phyloP scores from a whole-genome alignment of 2,329 filamentous ascomycete species.

The Xylariaceae sp. region DNA sequence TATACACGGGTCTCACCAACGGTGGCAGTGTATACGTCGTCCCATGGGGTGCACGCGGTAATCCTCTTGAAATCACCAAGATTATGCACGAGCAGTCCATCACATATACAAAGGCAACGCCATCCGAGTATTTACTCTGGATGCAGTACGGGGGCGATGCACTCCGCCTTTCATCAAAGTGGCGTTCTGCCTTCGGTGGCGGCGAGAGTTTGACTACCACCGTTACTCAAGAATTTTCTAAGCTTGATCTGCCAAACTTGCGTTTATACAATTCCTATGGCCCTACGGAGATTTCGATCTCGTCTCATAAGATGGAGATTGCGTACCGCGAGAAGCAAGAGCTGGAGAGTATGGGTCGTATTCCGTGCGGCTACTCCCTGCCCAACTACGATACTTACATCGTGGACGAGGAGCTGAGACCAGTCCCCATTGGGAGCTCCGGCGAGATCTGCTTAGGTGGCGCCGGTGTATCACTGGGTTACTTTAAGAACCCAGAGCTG shows the following conservation, averaged over 20 bases:
- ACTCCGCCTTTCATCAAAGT: not conserved
- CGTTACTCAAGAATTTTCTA: not conserved
- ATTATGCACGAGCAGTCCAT: slow-evolving; percentile 42
- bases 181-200: not conserved
- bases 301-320: slow-evolving; percentile 2
- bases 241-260: slow-evolving; percentile 14
- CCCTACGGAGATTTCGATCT: slow-evolving; percentile 33
- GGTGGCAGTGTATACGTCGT: slow-evolving; percentile 44
- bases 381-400: slow-evolving; percentile 7
- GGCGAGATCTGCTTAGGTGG: slow-evolving; percentile 21
- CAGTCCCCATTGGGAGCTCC: not conserved
- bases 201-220: slow-evolving; percentile 1
- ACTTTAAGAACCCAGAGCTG: slow-evolving; percentile 1
- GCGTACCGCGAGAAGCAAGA: slow-evolving; percentile 1
- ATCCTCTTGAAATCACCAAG: slow-evolving; percentile 41
- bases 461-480: slow-evolving; percentile 1
- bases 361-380: no score
- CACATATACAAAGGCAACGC: slow-evolving; percentile 38
- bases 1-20: slow-evolving; percentile 39
- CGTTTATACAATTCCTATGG: slow-evolving; percentile 41
- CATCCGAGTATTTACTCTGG: slow-evolving; percentile 5
- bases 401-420: not conserved
- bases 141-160: not conserved
- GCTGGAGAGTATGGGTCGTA: no score
- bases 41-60: slow-evolving; percentile 39